Conservation (phyloP, 2,329 filamentous ascomycete genomes). For the Plectosphaerella cucumerina region DNA sequence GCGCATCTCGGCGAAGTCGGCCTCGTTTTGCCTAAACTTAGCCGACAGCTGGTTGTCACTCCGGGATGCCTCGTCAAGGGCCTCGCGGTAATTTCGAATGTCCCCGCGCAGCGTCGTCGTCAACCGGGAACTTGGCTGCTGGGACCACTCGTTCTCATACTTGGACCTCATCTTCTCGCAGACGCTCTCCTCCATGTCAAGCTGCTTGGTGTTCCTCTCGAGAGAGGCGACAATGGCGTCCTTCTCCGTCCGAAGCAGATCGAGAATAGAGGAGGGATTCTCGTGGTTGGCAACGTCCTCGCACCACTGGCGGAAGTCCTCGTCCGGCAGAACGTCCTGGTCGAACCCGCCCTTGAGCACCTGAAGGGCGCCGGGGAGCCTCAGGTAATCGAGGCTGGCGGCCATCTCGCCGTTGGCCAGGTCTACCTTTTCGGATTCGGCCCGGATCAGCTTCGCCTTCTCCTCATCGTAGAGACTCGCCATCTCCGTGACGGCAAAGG, state of each 20-base stretch:
- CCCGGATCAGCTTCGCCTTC: conserved; percentile 91
- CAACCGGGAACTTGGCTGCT: conserved; percentile 87
- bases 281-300: conserved; percentile 86
- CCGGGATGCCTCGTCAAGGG: conserved; percentile 80
- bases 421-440: conserved; percentile 90
- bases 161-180: conserved; percentile 99
- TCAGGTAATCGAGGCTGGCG: conserved; percentile 88
- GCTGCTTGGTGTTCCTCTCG: conserved; percentile 77
- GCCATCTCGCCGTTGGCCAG: conserved; percentile 94
- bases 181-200: conserved; percentile 96
- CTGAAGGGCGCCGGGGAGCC: conserved; percentile 82
- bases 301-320: conserved; percentile 92
- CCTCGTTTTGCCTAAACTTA: conserved; percentile 81
- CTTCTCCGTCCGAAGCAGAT: conserved; percentile 73
- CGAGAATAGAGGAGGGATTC: conserved; percentile 73
- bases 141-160: conserved; percentile 93
- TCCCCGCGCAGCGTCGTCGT: conserved; percentile 85
- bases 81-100: conserved; percentile 81
- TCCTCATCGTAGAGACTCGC: conserved; percentile 98
- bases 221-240: conserved; percentile 67
- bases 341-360: conserved; percentile 91
- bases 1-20: conserved; percentile 93
- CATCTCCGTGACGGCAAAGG: conserved; percentile 91
- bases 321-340: conserved; percentile 80
- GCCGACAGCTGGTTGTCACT: conserved; percentile 81